These are phyloP conservation scores for Xylaria digitata DNA, from an alignment of 2,329 filamentous ascomycete species.

Conservation along the genomic window DNA sequence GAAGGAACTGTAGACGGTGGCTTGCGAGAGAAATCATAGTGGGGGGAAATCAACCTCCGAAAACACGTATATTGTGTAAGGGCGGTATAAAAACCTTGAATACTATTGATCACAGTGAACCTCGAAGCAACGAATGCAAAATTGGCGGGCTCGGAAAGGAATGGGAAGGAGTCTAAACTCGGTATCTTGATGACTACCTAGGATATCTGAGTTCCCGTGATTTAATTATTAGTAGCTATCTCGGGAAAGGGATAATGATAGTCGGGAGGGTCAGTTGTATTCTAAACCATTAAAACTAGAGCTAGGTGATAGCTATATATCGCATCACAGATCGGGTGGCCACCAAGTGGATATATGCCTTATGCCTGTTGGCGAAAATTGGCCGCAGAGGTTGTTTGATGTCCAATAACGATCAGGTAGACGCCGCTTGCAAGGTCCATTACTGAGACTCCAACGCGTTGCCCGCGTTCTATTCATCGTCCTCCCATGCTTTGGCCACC, in stretches of 20 bases:
- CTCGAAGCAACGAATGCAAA: neutral
- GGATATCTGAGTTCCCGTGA: neutral
- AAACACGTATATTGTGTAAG: neutral
- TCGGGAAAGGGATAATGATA: neutral
- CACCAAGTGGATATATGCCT: neutral
- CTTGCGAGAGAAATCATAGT: constrained; percentile 12
- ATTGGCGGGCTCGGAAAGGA: too few relatives aligned
- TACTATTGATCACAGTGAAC: neutral
- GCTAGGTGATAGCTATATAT: neutral
- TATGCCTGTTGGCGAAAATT: neutral
- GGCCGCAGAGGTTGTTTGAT: neutral
- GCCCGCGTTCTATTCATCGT: neutral
- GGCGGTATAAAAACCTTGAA: neutral
- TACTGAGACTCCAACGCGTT: neutral
- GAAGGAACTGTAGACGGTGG: neutral
- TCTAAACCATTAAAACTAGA: neutral
- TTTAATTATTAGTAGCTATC: neutral
- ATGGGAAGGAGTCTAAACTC: too few relatives aligned
- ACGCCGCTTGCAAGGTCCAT: neutral
- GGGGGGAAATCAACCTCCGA: neutral
- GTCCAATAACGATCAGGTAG: neutral
- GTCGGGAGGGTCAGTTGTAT: neutral
- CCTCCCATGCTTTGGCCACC: neutral
- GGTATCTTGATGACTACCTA: neutral
- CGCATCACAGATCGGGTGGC: neutral